Evolutionary conservation across 768 basidiomycete genomes (phyloP).

Genomic region (Roridomyces roridus): DNA sequence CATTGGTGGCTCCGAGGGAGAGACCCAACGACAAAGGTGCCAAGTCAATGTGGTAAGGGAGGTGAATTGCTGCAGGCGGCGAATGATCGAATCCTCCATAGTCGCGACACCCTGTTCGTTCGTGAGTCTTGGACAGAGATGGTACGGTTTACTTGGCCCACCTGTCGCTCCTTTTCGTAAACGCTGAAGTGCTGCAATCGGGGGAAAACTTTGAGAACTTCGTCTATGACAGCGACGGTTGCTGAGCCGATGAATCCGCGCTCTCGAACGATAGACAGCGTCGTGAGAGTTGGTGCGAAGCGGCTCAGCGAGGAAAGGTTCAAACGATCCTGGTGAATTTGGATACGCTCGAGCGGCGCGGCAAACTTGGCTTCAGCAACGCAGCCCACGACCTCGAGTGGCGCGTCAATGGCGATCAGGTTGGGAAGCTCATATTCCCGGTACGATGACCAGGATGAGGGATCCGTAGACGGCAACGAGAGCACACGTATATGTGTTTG

Average conservation of each 20-base stretch:
- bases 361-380: not conserved
- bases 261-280: not conserved
- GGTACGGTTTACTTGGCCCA: no score
- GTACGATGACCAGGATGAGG: no score
- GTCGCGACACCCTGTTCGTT: no score
- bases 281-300: not conserved
- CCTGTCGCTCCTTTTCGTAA: not conserved
- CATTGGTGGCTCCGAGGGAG: no score
- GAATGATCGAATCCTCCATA: no score
- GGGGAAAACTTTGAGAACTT: not conserved
- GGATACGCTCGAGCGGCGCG: not conserved
- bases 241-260: not conserved
- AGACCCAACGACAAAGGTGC: no score
- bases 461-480: not conserved
- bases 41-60: no score
- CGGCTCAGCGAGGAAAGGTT: not conserved
- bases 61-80: no score
- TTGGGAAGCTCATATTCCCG: no score
- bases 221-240: not conserved
- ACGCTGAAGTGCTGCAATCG: not conserved
- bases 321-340: not conserved
- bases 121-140: no score
- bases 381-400: not conserved
- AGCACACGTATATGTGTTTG: not conserved
- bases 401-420: no score